These are phyloP conservation scores for Malus sieversii DNA, from an alignment of 306 rosid genomes.

Conservation along the genomic window DNA sequence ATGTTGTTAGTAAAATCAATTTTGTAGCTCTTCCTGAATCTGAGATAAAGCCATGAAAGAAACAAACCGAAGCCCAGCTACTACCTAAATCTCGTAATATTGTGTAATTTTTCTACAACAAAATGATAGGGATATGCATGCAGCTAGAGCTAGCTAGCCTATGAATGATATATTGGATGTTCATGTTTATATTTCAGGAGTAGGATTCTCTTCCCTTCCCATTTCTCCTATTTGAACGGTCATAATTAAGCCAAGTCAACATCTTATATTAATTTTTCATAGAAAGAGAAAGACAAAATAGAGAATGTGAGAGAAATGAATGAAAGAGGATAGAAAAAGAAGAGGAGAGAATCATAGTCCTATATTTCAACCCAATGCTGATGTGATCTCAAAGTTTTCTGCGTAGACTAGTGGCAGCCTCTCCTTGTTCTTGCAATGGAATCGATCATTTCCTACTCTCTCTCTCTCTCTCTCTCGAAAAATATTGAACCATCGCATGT, in stretches of 20 bases:
- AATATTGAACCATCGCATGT: too few species aligned
- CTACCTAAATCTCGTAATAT: neutral
- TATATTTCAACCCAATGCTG: neutral
- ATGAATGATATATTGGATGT: neutral
- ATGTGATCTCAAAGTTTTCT: neutral
- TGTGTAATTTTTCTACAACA: neutral
- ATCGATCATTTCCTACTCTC: neutral
- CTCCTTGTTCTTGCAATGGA: neutral
- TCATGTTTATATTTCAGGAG: neutral
- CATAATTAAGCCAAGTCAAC: accelerated
- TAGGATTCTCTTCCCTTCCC: too few species aligned
- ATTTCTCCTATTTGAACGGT: too few species aligned
- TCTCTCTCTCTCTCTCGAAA: too few species aligned
- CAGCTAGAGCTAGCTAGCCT: neutral
- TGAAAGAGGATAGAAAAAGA: accelerated
- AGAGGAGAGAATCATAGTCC: too few species aligned
- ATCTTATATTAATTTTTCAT: too few species aligned
- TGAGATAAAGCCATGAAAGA: neutral
- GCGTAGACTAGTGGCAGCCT: neutral
- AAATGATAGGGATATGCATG: neutral
- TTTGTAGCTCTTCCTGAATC: neutral
- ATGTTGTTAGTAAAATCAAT: neutral
- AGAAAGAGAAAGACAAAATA: too few species aligned
- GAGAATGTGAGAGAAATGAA: accelerated
- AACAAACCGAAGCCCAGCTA: neutral